Evolutionary conservation across 73 alveolate genomes (phyloP).

Genomic region (Tetrahymena thermophila): DNA sequence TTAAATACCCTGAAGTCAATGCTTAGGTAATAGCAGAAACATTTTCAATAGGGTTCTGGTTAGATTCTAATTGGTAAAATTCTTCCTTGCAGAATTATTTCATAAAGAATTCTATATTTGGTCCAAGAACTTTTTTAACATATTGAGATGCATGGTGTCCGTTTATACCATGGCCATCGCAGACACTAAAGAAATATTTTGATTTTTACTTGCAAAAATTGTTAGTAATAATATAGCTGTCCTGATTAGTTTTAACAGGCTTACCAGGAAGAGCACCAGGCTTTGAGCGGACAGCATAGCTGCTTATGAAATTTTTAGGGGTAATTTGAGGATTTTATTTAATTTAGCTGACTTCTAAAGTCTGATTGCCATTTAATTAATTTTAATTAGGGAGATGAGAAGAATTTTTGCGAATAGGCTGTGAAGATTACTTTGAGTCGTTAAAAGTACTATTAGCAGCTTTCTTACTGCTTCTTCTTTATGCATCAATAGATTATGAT

Average conservation of each 20-base stretch:
- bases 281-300: background rate
- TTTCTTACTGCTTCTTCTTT: background rate
- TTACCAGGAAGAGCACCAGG: constrained; percentile 31
- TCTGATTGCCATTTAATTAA: background rate
- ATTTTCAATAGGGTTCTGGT: background rate
- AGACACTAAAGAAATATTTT: constrained; percentile 23
- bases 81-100: background rate
- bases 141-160: constrained; percentile 32
- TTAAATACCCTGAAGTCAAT: constrained; percentile 5
- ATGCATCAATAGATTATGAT: background rate
- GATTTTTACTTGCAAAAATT: constrained; percentile 23
- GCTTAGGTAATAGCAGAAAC: background rate
- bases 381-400: background rate
- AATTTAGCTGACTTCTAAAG: background rate
- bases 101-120: background rate
- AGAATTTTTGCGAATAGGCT: background rate
- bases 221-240: constrained; percentile 3
- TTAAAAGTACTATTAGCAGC: background rate
- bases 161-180: constrained; percentile 48
- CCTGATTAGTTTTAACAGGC: constrained; percentile 31
- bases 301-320: background rate
- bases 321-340: background rate
- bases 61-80: constrained; percentile 23
- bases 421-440: background rate
- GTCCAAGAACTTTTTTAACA: constrained; percentile 17